Evolutionary conservation across 2,329 filamentous ascomycete genomes (phyloP).

Genomic region (Monosporascus sp.): DNA sequence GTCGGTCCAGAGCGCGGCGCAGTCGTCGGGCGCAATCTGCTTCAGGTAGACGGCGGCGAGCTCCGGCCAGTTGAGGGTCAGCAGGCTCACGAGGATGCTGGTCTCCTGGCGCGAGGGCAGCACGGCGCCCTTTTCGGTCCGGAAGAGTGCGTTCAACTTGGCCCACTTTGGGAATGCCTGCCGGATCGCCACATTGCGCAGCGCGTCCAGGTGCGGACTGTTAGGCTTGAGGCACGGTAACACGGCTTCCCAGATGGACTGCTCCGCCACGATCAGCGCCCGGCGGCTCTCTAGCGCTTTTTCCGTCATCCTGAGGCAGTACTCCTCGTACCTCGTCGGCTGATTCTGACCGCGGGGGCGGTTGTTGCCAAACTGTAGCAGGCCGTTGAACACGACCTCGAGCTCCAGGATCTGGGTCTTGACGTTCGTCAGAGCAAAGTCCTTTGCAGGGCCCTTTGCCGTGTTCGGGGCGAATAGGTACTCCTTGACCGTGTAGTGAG

Average conservation of each 20-base stretch:
- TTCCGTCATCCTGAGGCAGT: slow-evolving; percentile 12
- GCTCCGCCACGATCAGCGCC: slow-evolving; percentile 3
- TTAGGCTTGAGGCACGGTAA: slow-evolving; percentile 6
- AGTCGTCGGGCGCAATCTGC: slow-evolving; percentile 1
- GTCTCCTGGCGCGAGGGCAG: not conserved
- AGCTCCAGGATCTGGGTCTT: slow-evolving; percentile 7
- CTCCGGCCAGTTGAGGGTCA: slow-evolving; percentile 7
- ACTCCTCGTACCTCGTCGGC: slow-evolving; percentile 11
- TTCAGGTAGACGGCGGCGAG: slow-evolving; percentile 11
- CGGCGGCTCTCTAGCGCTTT: slow-evolving; percentile 2
- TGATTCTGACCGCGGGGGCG: not conserved
- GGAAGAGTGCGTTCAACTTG: slow-evolving; percentile 1
- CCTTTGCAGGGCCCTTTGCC: slow-evolving; percentile 9
- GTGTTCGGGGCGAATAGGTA: slow-evolving; percentile 16
- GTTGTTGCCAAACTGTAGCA: slow-evolving; percentile 6
- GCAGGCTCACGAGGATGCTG: slow-evolving; percentile 8
- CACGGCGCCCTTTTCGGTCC: not conserved
- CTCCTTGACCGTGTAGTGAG: slow-evolving; percentile 25
- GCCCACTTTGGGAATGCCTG: slow-evolving; percentile 6
- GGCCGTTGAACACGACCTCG: slow-evolving; percentile 13
- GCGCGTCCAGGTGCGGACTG: slow-evolving; percentile 2
- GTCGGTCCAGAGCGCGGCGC: slow-evolving; percentile 3
- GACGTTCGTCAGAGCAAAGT: slow-evolving; percentile 16
- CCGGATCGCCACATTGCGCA: not conserved
- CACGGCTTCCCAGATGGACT: slow-evolving; percentile 6